Conservation (phyloP, 352 stramenopile genomes). For the Bremia lactucae region DNA sequence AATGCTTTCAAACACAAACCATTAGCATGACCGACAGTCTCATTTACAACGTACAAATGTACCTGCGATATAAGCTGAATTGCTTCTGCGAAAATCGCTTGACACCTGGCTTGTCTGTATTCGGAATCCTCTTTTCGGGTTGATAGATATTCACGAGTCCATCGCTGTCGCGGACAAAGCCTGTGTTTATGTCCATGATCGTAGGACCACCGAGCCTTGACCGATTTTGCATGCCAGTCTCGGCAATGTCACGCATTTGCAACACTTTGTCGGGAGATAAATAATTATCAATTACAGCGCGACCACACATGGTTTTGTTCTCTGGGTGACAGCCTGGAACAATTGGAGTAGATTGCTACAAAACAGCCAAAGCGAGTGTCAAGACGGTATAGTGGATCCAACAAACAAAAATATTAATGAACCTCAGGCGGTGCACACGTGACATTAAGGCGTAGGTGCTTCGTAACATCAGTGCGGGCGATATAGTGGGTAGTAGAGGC, state of each 20-base stretch:
- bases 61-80: constrained; percentile 74
- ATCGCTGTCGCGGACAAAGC: constrained; percentile 78
- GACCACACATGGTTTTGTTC: constrained; percentile 49
- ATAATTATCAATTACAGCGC: constrained; percentile 61
- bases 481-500: constrained; percentile 19
- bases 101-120: constrained; percentile 24
- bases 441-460: constrained; percentile 47
- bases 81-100: constrained; percentile 72
- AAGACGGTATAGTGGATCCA: too few species aligned
- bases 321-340: constrained; percentile 58
- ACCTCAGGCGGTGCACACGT: constrained; percentile 40
- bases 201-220: constrained; percentile 70
- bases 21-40: background rate
- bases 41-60: background rate
- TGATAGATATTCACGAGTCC: constrained; percentile 88
- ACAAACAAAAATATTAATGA: background rate
- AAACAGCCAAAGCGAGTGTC: constrained; percentile 1
- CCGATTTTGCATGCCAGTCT: constrained; percentile 73
- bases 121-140: constrained; percentile 22
- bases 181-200: constrained; percentile 89
- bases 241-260: constrained; percentile 64
- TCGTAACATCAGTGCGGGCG: constrained; percentile 22
- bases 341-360: constrained; percentile 27
- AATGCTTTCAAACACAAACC: constrained; percentile 19
- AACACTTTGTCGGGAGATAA: constrained; percentile 56